Conservation (phyloP, 2,329 filamentous ascomycete species). For the Aureobasidium namibiae region DNA sequence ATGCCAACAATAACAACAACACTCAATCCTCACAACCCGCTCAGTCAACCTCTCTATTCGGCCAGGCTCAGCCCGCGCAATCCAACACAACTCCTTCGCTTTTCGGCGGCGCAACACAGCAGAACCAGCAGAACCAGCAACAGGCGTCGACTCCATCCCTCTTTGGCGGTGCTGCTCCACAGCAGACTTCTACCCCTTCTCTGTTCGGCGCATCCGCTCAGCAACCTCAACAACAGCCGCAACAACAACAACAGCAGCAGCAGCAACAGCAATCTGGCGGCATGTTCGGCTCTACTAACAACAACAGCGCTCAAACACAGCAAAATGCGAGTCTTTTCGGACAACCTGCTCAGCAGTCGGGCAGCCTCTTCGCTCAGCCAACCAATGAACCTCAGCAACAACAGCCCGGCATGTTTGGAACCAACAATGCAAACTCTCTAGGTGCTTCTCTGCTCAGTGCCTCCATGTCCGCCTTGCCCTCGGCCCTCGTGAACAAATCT, state of each 20-base stretch:
- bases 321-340: constrained; percentile 20
- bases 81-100: constrained; percentile 28
- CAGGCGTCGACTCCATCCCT: constrained; percentile 20
- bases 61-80: constrained; percentile 5
- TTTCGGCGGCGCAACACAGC: constrained; percentile 25
- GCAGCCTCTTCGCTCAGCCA: constrained; percentile 29
- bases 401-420: constrained; percentile 23
- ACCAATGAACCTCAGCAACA: constrained; percentile 25
- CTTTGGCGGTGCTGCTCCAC: constrained; percentile 17
- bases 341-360: constrained; percentile 8
- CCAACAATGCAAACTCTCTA: constrained; percentile 18
- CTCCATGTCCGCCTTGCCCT: constrained; percentile 12
- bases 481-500: constrained; percentile 14
- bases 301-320: constrained; percentile 20
- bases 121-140: constrained; percentile 23
- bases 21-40: constrained; percentile 18
- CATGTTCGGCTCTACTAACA: constrained; percentile 15
- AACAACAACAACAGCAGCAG: too few species aligned
- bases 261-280: constrained; percentile 32
- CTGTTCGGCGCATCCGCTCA: constrained; percentile 17
- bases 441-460: constrained; percentile 16
- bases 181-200: constrained; percentile 15
- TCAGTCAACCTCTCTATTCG: constrained; percentile 8
- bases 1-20: constrained; percentile 8
- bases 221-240: constrained; percentile 4